phyloP scores from a whole-genome alignment of 1,284 basidiomycete species.

The Sporisorium scitamineum region DNA sequence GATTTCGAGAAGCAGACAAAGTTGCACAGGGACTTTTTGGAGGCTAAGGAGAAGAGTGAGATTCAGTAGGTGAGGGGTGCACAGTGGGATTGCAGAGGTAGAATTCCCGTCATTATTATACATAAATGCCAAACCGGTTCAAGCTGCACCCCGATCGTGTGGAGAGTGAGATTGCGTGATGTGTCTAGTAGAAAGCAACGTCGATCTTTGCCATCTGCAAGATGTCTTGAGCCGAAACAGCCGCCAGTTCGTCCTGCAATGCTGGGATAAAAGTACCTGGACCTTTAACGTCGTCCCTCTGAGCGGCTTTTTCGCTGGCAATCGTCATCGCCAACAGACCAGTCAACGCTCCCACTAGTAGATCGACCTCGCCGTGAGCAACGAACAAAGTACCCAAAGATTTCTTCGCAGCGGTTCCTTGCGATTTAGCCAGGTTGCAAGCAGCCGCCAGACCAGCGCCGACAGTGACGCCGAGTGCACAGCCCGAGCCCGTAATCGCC shows the following conservation, averaged over 20 bases:
- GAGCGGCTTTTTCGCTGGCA: slow-evolving; percentile 83
- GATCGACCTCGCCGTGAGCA: slow-evolving; percentile 27
- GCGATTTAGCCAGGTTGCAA: slow-evolving; percentile 66
- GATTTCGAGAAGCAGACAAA: slow-evolving; percentile 77
- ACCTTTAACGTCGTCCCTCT: slow-evolving; percentile 79
- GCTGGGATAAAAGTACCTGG: slow-evolving; percentile 89
- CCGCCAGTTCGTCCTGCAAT: slow-evolving; percentile 81
- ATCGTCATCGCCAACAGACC: slow-evolving; percentile 83
- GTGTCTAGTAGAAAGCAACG: slow-evolving; percentile 11
- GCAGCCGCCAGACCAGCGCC: slow-evolving; percentile 80
- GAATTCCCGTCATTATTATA: background rate
- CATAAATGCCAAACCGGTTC: background rate
- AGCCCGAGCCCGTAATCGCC: slow-evolving; percentile 89
- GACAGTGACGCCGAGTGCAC: slow-evolving; percentile 83
- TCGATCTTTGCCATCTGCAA: slow-evolving; percentile 25
- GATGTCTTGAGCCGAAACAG: slow-evolving; percentile 29
- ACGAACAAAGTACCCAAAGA: slow-evolving; percentile 48
- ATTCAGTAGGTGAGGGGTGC: slow-evolving; percentile 30
- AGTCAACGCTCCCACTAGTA: slow-evolving; percentile 61
- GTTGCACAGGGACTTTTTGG: slow-evolving; percentile 63
- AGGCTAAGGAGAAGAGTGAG: slow-evolving; percentile 59
- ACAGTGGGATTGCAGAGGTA: background rate
- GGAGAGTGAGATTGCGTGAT: background rate
- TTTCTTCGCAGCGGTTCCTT: background rate
- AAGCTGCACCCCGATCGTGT: background rate